phyloP scores from a whole-genome alignment of 225 moss, liverwort and hornwort species.

The Bryum argenteum region DNA sequence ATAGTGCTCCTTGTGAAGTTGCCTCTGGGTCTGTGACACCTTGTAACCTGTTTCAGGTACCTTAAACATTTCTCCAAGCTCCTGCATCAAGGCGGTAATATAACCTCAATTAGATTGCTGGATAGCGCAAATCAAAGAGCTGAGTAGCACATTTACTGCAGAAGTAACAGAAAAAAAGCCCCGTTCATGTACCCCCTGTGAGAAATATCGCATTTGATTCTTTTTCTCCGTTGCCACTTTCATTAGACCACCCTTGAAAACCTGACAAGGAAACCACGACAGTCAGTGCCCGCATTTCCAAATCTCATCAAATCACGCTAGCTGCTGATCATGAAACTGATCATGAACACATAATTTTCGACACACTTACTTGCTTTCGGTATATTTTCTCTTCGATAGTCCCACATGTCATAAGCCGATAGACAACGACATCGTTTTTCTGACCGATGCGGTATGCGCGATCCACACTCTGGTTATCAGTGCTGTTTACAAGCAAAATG shows the following conservation, averaged over 20 bases:
- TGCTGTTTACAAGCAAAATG: conserved; percentile 41
- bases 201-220: conserved; percentile 94
- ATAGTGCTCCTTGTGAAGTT: conserved; percentile 83
- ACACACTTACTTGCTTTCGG: conserved; percentile 76
- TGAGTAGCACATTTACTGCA: neutral
- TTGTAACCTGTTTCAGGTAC: conserved; percentile 82
- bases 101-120: neutral
- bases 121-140: neutral
- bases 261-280: conserved; percentile 40
- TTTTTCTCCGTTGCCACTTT: conserved; percentile 95
- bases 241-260: conserved; percentile 99
- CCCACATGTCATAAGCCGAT: conserved; percentile 97
- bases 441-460: conserved; percentile 98
- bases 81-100: conserved; percentile 51
- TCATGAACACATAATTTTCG: neutral
- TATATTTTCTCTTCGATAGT: conserved; percentile 97
- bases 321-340: no score
- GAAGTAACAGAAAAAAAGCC: neutral
- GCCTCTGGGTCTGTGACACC: conserved; percentile 81
- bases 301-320: no score
- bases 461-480: conserved; percentile 99
- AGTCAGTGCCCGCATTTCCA: no score
- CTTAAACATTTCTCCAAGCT: conserved; percentile 81
- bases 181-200: conserved; percentile 60
- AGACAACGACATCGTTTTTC: conserved; percentile 87